A percentile compares a stretch with the other conserved stretches of the same genome.
Evolutionary conservation across 73 alveolate genomes (phyloP).

Genomic region (Paramecium octaurelia): DNA sequence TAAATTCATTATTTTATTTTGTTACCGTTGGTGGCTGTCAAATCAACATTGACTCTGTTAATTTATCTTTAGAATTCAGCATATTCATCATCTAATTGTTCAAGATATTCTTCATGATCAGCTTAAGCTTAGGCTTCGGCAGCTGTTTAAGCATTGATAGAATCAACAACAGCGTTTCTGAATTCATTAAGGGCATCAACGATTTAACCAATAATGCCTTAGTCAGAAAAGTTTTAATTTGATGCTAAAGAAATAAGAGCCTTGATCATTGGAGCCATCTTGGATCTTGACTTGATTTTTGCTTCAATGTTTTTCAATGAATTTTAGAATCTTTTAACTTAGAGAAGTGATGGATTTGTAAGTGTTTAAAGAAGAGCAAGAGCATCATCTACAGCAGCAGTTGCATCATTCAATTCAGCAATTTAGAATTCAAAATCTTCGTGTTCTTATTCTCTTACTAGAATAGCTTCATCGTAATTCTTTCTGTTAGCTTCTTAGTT

Average conservation of each 20-base stretch:
- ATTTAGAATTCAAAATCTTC: conserved; percentile 30
- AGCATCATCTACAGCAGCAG: conserved; percentile 46
- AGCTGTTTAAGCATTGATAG: conserved; percentile 32
- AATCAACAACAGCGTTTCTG: conserved; percentile 40
- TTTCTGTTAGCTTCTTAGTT: conserved; percentile 27
- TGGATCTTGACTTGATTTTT: conserved; percentile 37
- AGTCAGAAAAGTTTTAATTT: conserved; percentile 16
- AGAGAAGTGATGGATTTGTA: conserved; percentile 31
- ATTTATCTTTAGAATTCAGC: conserved; percentile 56
- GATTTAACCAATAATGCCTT: conserved; percentile 31
- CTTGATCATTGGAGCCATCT: conserved; percentile 50
- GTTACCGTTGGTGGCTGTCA: conserved; percentile 43
- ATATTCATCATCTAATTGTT: conserved; percentile 28
- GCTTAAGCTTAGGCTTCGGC: conserved; percentile 14
- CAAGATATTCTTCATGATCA: conserved; percentile 37
- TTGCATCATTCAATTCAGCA: conserved; percentile 47
- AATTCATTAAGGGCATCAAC: conserved; percentile 39
- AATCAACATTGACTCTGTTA: neutral
- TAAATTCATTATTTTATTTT: neutral
- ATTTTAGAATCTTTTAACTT: conserved; percentile 43
- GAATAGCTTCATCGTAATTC: conserved; percentile 21
- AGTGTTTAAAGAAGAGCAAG: conserved; percentile 17
- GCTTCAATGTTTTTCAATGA: conserved; percentile 33
- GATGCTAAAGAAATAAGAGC: conserved; percentile 40
- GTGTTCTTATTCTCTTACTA: conserved; percentile 31